Conservation (phyloP, 495 filamentous ascomycete species). For the Aspergillus mulundensis region DNA sequence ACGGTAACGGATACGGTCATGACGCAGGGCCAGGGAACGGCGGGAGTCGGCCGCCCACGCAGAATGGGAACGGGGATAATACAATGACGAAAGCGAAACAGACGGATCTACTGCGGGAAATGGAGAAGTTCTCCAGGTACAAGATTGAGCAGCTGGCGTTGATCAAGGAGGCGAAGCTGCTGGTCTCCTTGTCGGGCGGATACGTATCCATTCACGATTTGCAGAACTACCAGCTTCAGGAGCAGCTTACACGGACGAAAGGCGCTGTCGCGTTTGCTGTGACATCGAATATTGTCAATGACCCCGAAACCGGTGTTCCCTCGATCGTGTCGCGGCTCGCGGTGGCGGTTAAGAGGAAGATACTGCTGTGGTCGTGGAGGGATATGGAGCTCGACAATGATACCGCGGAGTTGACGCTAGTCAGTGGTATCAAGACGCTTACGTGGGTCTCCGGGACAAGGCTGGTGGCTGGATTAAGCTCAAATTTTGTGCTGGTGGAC, state of each 20-base stretch:
- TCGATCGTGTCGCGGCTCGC: constrained; percentile 87
- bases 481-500: constrained; percentile 85
- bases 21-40: neutral
- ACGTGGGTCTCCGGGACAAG: constrained; percentile 86
- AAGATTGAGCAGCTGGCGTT: constrained; percentile 89
- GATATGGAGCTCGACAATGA: constrained; percentile 81
- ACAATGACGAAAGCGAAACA: constrained; percentile 43
- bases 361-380: constrained; percentile 91
- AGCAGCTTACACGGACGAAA: constrained; percentile 75
- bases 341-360: constrained; percentile 85
- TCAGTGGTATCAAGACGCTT: constrained; percentile 74
- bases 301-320: constrained; percentile 77
- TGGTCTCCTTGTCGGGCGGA: constrained; percentile 85
- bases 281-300: constrained; percentile 90
- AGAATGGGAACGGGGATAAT: constrained; percentile 17
- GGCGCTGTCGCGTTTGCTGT: constrained; percentile 88
- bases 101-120: constrained; percentile 82
- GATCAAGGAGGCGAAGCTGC: constrained; percentile 87
- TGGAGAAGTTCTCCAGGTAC: constrained; percentile 87
- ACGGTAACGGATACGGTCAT: neutral
- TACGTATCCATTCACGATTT: constrained; percentile 86
- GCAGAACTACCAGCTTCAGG: constrained; percentile 72
- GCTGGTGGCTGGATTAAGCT: constrained; percentile 80
- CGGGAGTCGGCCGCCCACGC: constrained; percentile 9
- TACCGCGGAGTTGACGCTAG: constrained; percentile 69